Evolutionary conservation across 2,329 filamentous ascomycete genomes (phyloP).

Genomic region (Balansia obtecta): DNA sequence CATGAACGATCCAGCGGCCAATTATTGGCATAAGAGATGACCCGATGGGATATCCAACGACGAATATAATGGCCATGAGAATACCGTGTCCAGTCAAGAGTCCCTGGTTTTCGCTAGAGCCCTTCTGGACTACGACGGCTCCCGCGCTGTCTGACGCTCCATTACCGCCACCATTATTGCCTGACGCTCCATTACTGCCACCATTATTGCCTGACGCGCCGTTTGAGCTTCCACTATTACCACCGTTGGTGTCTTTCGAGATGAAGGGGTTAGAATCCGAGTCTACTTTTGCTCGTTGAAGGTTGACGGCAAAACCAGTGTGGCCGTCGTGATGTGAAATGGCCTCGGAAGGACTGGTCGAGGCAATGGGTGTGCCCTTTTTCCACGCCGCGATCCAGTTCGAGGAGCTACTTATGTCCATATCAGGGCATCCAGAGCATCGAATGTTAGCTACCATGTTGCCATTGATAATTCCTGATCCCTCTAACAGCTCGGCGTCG

Average conservation of each 20-base stretch:
- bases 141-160: background rate
- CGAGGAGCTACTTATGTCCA: constrained; percentile 28
- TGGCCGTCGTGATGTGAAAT: constrained; percentile 37
- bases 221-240: background rate
- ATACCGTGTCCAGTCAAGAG: constrained; percentile 39
- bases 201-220: background rate
- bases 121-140: background rate
- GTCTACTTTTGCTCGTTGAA: constrained; percentile 32
- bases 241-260: background rate
- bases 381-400: constrained; percentile 45
- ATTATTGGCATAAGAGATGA: constrained; percentile 47
- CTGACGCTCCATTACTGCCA: background rate
- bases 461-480: constrained; percentile 40
- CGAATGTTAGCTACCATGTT: constrained; percentile 48
- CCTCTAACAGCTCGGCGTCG: constrained; percentile 40
- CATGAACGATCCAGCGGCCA: constrained; percentile 46
- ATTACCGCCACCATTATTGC: background rate
- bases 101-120: constrained; percentile 10
- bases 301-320: constrained; percentile 32
- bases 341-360: constrained; percentile 23
- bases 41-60: constrained; percentile 46
- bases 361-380: constrained; percentile 30
- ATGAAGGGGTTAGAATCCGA: constrained; percentile 42
- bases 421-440: constrained; percentile 38
- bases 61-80: constrained; percentile 49